Evolutionary conservation across 129 eudicot genomes (phyloP).

Genomic region (Ambrosia artemisiifolia): DNA sequence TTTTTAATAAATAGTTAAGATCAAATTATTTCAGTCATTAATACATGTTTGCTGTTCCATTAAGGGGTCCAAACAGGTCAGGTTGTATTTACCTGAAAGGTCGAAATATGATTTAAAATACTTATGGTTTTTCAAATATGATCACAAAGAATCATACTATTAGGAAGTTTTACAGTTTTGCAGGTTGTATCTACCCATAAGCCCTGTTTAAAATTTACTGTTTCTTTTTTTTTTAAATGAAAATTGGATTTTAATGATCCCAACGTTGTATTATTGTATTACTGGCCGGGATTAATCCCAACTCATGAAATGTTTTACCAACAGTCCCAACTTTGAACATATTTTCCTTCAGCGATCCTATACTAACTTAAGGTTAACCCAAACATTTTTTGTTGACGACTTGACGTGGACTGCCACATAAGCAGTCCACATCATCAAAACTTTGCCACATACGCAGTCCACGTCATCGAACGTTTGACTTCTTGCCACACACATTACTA

Average conservation of each 20-base stretch:
- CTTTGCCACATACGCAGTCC: too few relatives aligned
- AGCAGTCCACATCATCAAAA: too few relatives aligned
- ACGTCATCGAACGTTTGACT: too few relatives aligned
- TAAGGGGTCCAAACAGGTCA: background rate
- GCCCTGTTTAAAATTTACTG: background rate
- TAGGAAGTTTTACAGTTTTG: background rate
- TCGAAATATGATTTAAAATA: background rate
- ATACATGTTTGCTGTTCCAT: background rate
- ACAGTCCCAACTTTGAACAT: too few relatives aligned
- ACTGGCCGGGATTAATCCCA: too few relatives aligned
- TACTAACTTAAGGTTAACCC: too few relatives aligned
- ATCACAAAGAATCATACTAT: background rate
- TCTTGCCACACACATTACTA: background rate
- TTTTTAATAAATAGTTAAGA: background rate
- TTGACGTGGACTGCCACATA: too few relatives aligned
- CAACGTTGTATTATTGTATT: too few relatives aligned
- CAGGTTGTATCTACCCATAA: background rate
- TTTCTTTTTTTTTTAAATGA: background rate
- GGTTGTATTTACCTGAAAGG: background rate
- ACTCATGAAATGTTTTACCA: too few relatives aligned
- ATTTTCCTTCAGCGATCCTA: too few relatives aligned
- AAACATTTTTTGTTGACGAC: too few relatives aligned
- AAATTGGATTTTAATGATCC: too few relatives aligned
- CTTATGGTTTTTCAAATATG: background rate
- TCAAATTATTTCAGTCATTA: background rate